Evolutionary conservation across 169 alveolate genomes (phyloP).

Genomic region (Cryptosporidium sp.): DNA sequence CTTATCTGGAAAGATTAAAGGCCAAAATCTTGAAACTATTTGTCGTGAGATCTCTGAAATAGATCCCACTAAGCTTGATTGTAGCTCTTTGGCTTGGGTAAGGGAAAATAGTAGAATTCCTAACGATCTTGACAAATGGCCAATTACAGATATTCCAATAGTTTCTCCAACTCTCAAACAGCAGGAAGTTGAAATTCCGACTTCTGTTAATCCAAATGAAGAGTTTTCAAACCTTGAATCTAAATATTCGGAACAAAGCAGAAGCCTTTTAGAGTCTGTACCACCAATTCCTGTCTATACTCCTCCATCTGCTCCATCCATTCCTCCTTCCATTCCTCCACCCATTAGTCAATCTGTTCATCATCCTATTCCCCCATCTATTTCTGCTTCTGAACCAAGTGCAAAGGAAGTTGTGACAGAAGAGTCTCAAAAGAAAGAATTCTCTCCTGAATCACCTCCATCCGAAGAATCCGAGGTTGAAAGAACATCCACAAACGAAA

Average conservation of each 20-base stretch:
- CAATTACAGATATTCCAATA: constrained; percentile 36
- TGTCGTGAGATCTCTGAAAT: constrained; percentile 48
- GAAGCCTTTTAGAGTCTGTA: background rate
- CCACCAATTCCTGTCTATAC: background rate
- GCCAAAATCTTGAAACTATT: background rate
- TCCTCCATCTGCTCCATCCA: background rate
- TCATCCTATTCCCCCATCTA: background rate
- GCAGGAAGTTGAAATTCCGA: background rate
- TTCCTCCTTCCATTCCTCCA: background rate
- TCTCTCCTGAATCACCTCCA: background rate
- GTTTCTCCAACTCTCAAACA: constrained; percentile 33
- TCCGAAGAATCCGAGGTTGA: background rate
- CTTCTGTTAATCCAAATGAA: background rate
- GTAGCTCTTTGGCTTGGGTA: constrained; percentile 64
- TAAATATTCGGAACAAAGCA: background rate
- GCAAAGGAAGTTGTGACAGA: background rate
- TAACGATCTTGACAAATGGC: constrained; percentile 61
- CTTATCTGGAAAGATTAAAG: background rate
- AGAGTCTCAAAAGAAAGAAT: background rate
- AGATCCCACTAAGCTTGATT: constrained; percentile 35
- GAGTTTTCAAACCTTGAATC: background rate
- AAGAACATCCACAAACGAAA: background rate
- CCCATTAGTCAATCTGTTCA: too few species aligned
- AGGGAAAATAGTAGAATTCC: constrained; percentile 35
- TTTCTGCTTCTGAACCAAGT: background rate